A percentile compares a stretch with the other conserved stretches of the same genome.
phyloP scores from a whole-genome alignment of 2,329 filamentous ascomycete genomes.

The Leptodontidium sp. region DNA sequence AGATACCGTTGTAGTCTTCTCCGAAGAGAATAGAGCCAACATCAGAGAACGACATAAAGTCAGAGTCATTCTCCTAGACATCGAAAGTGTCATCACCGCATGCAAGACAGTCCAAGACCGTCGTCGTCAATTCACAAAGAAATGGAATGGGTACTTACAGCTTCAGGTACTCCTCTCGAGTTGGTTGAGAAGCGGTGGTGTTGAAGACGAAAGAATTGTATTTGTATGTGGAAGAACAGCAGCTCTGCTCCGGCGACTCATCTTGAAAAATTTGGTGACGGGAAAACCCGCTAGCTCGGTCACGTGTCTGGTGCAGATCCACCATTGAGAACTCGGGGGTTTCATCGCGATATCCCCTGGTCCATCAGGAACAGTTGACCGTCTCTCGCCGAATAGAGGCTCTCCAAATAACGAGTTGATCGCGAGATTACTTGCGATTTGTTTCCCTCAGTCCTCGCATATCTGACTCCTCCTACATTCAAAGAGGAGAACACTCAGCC shows the following conservation, averaged over 20 bases:
- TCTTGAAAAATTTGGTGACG: background rate
- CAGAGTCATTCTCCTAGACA: conserved; percentile 60
- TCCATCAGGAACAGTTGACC: background rate
- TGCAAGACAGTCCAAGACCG: conserved; percentile 25
- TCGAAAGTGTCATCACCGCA: conserved; percentile 69
- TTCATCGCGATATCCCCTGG: conserved; percentile 9
- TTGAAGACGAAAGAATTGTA: background rate
- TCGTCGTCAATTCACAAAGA: conserved; percentile 3
- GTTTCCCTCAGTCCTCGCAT: too few species aligned
- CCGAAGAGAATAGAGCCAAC: conserved; percentile 67
- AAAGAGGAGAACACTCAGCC: too few species aligned
- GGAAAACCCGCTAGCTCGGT: background rate
- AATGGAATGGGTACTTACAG: conserved; percentile 28
- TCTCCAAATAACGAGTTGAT: background rate
- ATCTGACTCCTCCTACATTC: too few species aligned
- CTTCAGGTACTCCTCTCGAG: conserved; percentile 23
- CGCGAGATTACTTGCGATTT: too few species aligned
- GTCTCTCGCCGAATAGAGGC: background rate
- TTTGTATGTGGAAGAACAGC: background rate
- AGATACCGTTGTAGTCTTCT: conserved; percentile 98
- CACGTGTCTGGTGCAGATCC: background rate
- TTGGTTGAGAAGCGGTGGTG: conserved; percentile 20
- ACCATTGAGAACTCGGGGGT: background rate
- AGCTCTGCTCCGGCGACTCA: background rate
- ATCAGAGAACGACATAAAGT: conserved; percentile 65